A percentile compares a stretch with the other conserved stretches of the same genome.
phyloP scores from a whole-genome alignment of 495 filamentous ascomycete species.

The Aspergillus sclerotioniger region DNA sequence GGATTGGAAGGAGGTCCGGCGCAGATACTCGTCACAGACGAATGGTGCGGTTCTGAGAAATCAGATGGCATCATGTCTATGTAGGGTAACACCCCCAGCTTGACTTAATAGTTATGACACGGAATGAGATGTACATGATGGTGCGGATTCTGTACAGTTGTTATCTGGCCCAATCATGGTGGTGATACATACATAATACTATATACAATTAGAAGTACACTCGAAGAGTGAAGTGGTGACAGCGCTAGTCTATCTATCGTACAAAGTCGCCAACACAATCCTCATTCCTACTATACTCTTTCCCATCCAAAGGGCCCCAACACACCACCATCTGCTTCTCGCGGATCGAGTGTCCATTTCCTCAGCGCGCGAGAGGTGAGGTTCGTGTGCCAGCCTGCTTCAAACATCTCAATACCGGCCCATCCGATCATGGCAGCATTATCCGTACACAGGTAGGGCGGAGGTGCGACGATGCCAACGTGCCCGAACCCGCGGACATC shows the following conservation, averaged over 20 bases:
- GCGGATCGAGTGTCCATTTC: slow-evolving; percentile 77
- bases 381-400: slow-evolving; percentile 66
- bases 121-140: neutral
- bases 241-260: neutral
- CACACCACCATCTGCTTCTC: slow-evolving; percentile 51
- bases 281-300: neutral
- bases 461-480: slow-evolving; percentile 70
- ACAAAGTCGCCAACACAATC: neutral
- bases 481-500: slow-evolving; percentile 59
- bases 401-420: slow-evolving; percentile 90
- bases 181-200: too few relatives aligned
- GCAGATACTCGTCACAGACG: neutral
- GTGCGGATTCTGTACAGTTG: neutral
- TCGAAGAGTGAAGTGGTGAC: neutral
- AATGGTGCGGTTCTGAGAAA: neutral
- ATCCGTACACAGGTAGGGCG: slow-evolving; percentile 76
- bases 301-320: slow-evolving; percentile 44
- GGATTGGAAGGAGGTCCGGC: neutral
- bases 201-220: neutral
- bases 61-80: neutral
- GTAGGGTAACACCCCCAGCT: neutral
- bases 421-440: slow-evolving; percentile 99
- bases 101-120: neutral
- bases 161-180: too few relatives aligned
- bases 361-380: slow-evolving; percentile 57